Evolutionary conservation across 2,329 filamentous ascomycete species (phyloP).

Genomic region (Aspergillus viridinutans): DNA sequence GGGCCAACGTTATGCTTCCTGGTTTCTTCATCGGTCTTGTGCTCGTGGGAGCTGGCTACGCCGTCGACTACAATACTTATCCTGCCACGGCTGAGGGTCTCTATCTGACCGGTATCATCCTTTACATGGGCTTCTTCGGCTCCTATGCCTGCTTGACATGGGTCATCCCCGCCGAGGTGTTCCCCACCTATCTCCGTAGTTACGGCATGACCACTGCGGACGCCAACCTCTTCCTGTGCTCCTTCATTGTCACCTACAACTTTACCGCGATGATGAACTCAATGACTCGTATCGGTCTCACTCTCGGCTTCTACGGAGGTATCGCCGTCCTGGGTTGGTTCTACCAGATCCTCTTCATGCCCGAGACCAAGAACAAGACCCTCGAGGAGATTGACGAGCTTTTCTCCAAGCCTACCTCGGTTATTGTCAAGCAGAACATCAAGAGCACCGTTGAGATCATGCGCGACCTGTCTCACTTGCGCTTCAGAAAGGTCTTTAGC

Average conservation of each 20-base stretch:
- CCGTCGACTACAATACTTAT: conserved; percentile 47
- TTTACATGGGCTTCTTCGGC: conserved; percentile 67
- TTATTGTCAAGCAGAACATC: conserved; percentile 59
- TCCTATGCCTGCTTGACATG: conserved; percentile 62
- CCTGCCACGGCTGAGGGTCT: conserved; percentile 52
- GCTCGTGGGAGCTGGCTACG: conserved; percentile 62
- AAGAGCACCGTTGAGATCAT: conserved; percentile 43
- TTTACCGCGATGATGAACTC: conserved; percentile 65
- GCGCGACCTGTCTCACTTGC: conserved; percentile 41
- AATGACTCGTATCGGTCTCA: conserved; percentile 63
- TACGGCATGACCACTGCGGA: conserved; percentile 72
- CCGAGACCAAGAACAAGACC: conserved; percentile 66
- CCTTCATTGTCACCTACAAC: conserved; percentile 72
- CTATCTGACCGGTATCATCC: conserved; percentile 56
- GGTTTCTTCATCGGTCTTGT: conserved; percentile 68
- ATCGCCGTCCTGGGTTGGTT: conserved; percentile 67
- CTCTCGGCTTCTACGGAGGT: conserved; percentile 69
- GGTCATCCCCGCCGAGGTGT: conserved; percentile 66
- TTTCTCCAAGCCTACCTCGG: conserved; percentile 59
- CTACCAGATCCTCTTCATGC: conserved; percentile 72
- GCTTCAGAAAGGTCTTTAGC: conserved; percentile 47
- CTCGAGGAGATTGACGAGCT: conserved; percentile 69
- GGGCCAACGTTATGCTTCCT: conserved; percentile 68
- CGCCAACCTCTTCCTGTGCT: conserved; percentile 64
- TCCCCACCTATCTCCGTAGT: conserved; percentile 66